A percentile compares a stretch with the other conserved stretches of the same genome.
Conservation (phyloP, 2,329 filamentous ascomycete genomes). For the Venturia asperata region DNA sequence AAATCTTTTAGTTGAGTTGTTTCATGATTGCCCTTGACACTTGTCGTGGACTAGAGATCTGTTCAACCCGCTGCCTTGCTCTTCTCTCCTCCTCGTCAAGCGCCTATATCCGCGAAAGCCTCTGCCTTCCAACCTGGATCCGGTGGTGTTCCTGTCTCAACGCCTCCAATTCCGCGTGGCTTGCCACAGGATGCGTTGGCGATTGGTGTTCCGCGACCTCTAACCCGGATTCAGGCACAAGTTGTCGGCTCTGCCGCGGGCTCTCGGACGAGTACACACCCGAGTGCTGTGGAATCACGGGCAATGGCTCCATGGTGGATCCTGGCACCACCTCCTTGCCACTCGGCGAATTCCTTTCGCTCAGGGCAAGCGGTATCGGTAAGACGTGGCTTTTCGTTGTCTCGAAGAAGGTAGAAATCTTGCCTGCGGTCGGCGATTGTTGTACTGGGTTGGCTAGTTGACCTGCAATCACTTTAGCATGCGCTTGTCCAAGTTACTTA, state of each 20-base stretch:
- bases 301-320: not conserved
- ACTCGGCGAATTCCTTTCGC: not conserved
- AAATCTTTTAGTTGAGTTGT: no score
- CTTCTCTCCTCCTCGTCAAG: constrained; percentile 6
- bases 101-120: not conserved
- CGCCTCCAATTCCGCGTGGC: not conserved
- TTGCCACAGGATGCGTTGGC: not conserved
- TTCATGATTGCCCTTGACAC: no score
- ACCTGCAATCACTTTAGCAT: not conserved
- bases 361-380: not conserved
- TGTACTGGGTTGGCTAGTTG: not conserved
- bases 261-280: not conserved
- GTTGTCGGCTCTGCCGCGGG: not conserved
- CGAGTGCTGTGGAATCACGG: not conserved
- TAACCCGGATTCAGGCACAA: not conserved
- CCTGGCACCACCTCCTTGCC: not conserved
- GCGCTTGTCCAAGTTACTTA: no score
- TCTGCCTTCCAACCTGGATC: not conserved
- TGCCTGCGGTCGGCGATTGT: not conserved
- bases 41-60: not conserved
- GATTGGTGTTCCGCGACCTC: not conserved
- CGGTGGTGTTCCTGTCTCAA: not conserved
- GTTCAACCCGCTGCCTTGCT: not conserved
- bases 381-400: not conserved
- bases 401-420: not conserved